Evolutionary conservation across 345 rosid species (phyloP), one percentile per base, ranked within the genome.

Genomic region (Euphorbia lathyris): DNA sequence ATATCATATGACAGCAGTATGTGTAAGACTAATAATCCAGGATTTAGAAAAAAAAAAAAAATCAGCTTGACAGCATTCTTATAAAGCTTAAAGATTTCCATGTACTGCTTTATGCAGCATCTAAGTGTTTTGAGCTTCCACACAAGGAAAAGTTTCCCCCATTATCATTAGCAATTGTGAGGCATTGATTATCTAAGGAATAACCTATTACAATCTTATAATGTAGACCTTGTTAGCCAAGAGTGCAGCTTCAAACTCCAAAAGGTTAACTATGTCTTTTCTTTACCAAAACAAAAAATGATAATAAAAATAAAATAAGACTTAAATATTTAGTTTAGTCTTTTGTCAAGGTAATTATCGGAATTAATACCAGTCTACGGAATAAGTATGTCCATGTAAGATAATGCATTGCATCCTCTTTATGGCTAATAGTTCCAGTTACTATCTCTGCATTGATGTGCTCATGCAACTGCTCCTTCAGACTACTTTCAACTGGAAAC

Each of bases 401-500:
- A 80, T 90, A 94, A 80, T 89, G 97, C 67, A 94, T 76, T 3
- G 96, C 98, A 79, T 94, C 97, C 86, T 91, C 97, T 83, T 91
- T 90, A 71, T 86, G 88, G 83, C 78, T 86, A 51, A 94, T 91
- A 72, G 98, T 94, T 67, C 95, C 90, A 26, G 92, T 83, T 76
- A 88, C 88, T 66, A 94, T 91, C 86, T 94, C 98, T 25, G 98
- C 98, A 59, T 91, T 94, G 74, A 91, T 86, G 78, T 94, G 97
- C 58, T 89, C 81, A 63, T 89, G 95, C 80, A 94, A 69, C 68
- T 80, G 90, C 83, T 88, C 98, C 81, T 86, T 87, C 84, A 94
- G 81, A 84, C 98, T 91, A 83, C 98, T 94, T 81, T 94, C 98
- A 69, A 94, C 98, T 0, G 98, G 98, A 83, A 94, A 94, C 65